Base-by-base conservation (phyloP, 441 rosid genomes). In the Manihot esculenta region DNA sequence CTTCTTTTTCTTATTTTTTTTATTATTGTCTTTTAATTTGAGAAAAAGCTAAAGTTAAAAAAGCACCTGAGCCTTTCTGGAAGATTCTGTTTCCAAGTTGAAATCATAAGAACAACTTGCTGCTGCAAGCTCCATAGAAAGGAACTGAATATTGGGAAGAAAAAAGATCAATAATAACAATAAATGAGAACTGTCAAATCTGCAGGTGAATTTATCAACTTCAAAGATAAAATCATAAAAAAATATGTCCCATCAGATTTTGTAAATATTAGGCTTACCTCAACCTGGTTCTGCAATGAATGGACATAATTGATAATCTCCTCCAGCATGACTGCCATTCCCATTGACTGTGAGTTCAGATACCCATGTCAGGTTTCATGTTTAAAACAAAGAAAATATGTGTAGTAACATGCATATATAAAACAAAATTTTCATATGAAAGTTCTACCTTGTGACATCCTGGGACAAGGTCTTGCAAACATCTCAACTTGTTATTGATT, bases 281-380 rank as follows among this genome's bases (percentile, higher is more conserved):
- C 91, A 60, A 87, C 86, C 76, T 87, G 91, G 69, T 87, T 87
- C 75, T 87, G 88, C 75, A 87, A 76, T 21, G 91, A 85, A 72
- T 81, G 86, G 15, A 87, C 86, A 77, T 87, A 87, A 67, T 84
- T 87, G 74, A 87, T 87, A 44, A 87, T 87, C 77, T 85, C 89
- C 41, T 87, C 92, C 26, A 87, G 69, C 88, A 84, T 85, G 54
- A 83, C 84, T 38, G 92, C 88, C 89, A 87, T 85, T 27, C 92
- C 92, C 89, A 85, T 85, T 33, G 88, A 81, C 92, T 87, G 84
- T 23, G 35, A 67, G 66, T 69, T 47, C 68, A 82, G 17, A 70
- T 47, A 64, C 38, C 56, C 67, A 64, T 65, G 21, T 73, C 57
- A 57, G 38, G 21, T 21, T 68, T 5, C 26, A 71, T 54, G 41